Evolutionary conservation across 1,139 yeast species (phyloP).

Genomic region (Meyerozyma carpophila): DNA sequence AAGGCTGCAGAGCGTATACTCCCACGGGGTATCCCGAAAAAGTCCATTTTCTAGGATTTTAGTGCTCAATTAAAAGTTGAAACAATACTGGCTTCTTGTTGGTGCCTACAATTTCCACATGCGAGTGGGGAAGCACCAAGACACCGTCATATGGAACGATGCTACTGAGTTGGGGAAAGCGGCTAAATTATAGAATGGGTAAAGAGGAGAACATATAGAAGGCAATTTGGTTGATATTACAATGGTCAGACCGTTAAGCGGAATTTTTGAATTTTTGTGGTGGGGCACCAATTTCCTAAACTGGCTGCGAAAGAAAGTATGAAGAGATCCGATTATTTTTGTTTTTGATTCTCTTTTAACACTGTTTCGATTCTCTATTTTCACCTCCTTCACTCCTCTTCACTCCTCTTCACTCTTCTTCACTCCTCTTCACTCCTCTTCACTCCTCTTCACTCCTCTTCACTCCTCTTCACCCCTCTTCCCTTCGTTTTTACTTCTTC

Average conservation of each 20-base stretch:
- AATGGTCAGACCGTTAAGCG: too few species aligned
- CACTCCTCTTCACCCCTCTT: not conserved
- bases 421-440: not conserved
- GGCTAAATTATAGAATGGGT: not conserved
- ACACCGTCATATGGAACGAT: not conserved
- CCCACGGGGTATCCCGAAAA: conserved; percentile 32
- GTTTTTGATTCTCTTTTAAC: too few species aligned
- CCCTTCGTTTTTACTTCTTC: too few species aligned
- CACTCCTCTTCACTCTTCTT: not conserved
- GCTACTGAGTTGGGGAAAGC: not conserved
- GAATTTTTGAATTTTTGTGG: too few species aligned
- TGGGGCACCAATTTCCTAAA: too few species aligned
- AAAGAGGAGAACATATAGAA: not conserved
- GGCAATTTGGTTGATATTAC: not conserved
- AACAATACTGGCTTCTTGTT: not conserved
- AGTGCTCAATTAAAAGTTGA: not conserved
- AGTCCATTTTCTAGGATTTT: conserved; percentile 26
- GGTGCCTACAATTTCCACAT: not conserved
- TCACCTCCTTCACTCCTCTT: not conserved
- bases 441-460: not conserved
- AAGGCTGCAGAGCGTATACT: conserved; percentile 60
- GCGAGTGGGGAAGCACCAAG: not conserved
- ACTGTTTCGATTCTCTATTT: too few species aligned
- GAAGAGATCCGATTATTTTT: too few species aligned
- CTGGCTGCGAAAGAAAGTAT: too few species aligned